Percentiles rank a stretch among this genome's conserved stretches.
These are phyloP conservation scores for Cercospora sesami DNA, from an alignment of 2,329 filamentous ascomycete genomes.

Conservation along the genomic window DNA sequence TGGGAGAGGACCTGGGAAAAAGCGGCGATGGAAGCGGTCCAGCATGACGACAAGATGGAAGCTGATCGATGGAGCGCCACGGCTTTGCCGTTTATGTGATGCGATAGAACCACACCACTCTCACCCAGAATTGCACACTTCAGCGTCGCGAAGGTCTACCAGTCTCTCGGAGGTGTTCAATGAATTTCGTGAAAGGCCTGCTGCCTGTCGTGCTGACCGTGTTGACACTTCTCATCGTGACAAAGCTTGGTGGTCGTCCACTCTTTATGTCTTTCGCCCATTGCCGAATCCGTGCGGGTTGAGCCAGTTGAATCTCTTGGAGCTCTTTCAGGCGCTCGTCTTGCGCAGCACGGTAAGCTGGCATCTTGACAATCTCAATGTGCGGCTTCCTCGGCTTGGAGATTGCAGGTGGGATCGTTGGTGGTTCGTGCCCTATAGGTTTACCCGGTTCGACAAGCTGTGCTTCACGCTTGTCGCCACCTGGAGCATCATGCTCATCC, in stretches of 20 bases:
- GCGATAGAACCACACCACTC: no score
- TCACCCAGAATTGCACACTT: not conserved
- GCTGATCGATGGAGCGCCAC: not conserved
- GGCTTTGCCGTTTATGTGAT: not conserved
- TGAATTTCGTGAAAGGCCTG: conserved; percentile 14
- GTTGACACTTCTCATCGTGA: not conserved
- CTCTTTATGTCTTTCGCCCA: conserved; percentile 6
- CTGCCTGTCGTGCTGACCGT: conserved; percentile 9
- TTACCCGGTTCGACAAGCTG: not conserved
- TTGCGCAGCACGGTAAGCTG: conserved; percentile 4
- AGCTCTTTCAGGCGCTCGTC: not conserved
- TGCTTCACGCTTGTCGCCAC: not conserved
- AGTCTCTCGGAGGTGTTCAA: conserved; percentile 6
- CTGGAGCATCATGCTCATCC: not conserved
- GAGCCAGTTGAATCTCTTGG: not conserved
- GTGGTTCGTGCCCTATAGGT: not conserved
- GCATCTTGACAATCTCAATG: not conserved
- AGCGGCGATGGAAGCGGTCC: not conserved
- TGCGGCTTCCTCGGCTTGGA: conserved; percentile 2
- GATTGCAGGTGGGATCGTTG: conserved; percentile 1
- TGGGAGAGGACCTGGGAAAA: not conserved
- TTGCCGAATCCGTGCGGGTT: not conserved
- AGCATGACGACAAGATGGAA: not conserved
- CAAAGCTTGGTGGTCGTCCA: conserved; percentile 8
- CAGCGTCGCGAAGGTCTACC: conserved; percentile 8